Evolutionary conservation across 768 basidiomycete species (phyloP).

Genomic region (Tremella mesenterica): DNA sequence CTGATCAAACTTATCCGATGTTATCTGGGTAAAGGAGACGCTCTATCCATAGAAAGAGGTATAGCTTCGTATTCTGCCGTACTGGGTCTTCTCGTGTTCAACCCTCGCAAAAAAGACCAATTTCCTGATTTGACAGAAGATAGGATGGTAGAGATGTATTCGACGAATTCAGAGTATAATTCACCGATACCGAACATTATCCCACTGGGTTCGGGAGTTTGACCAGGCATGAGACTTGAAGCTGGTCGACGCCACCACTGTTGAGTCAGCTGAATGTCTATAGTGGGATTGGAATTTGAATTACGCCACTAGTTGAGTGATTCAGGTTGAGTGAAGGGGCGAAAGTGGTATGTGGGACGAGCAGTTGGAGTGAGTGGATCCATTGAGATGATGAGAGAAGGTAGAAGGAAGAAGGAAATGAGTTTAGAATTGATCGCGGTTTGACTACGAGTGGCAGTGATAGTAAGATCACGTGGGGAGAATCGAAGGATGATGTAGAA

Average conservation of each 20-base stretch:
- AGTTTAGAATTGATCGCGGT: background rate
- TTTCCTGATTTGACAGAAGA: slow-evolving; percentile 44
- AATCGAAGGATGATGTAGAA: background rate
- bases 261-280: slow-evolving; percentile 2
- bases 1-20: too few relatives aligned
- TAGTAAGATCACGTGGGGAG: too few relatives aligned
- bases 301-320: too few relatives aligned
- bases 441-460: background rate
- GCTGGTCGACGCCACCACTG: slow-evolving; percentile 43
- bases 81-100: slow-evolving; percentile 15
- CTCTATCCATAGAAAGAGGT: slow-evolving; percentile 14
- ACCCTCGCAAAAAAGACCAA: slow-evolving; percentile 41
- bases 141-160: slow-evolving; percentile 42
- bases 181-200: slow-evolving; percentile 47
- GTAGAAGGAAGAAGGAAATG: background rate
- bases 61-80: slow-evolving; percentile 32
- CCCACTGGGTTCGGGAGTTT: slow-evolving; percentile 45
- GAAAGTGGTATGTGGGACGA: background rate
- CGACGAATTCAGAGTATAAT: slow-evolving; percentile 48
- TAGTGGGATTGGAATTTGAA: background rate
- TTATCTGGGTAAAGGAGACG: too few relatives aligned
- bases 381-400: background rate
- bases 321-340: background rate
- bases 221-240: slow-evolving; percentile 54
- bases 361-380: background rate